Conservation (phyloP, 495 filamentous ascomycete genomes). For the Hypoxylon crocopeplum region DNA sequence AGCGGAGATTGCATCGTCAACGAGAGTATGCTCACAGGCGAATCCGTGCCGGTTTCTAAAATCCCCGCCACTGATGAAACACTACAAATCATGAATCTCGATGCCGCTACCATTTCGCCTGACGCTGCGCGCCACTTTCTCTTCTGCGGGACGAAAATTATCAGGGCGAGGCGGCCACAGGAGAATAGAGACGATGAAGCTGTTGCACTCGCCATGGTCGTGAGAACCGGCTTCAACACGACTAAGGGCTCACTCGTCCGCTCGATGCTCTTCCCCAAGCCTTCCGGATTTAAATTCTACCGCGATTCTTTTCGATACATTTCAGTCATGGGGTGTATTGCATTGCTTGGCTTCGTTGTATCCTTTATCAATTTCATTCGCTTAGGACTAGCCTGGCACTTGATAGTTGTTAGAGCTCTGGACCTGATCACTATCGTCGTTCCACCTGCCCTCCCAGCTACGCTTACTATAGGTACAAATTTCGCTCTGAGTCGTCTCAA, state of each 20-base stretch:
- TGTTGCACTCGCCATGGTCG: slow-evolving; percentile 88
- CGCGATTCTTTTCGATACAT: slow-evolving; percentile 98
- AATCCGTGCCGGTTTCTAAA: slow-evolving; percentile 97
- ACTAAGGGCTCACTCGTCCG: slow-evolving; percentile 96
- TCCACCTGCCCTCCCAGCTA: slow-evolving; percentile 95
- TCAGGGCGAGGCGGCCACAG: slow-evolving; percentile 86
- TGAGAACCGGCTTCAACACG: slow-evolving; percentile 94
- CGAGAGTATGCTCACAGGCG: slow-evolving; percentile 99
- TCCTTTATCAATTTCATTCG: slow-evolving; percentile 93
- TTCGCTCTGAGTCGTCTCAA: slow-evolving; percentile 90
- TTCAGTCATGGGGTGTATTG: slow-evolving; percentile 93
- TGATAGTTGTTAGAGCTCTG: slow-evolving; percentile 89
- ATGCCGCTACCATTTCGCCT: slow-evolving; percentile 77
- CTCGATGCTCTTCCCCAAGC: slow-evolving; percentile 98
- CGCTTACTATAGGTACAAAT: slow-evolving; percentile 93
- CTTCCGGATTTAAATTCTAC: slow-evolving; percentile 98
- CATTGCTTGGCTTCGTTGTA: slow-evolving; percentile 82
- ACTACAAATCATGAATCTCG: slow-evolving; percentile 73
- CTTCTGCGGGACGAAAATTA: slow-evolving; percentile 94
- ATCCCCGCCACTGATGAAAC: slow-evolving; percentile 83
- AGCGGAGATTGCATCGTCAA: slow-evolving; percentile 98
- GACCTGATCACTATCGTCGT: slow-evolving; percentile 99
- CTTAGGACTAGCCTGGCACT: slow-evolving; percentile 79
- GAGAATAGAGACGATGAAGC: slow-evolving; percentile 84
- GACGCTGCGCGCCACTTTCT: slow-evolving; percentile 86